Evolutionary conservation across 1,139 yeast species (phyloP), one percentile per base, ranked within the genome.

Genomic region (Groenewaldozyma sp.): DNA sequence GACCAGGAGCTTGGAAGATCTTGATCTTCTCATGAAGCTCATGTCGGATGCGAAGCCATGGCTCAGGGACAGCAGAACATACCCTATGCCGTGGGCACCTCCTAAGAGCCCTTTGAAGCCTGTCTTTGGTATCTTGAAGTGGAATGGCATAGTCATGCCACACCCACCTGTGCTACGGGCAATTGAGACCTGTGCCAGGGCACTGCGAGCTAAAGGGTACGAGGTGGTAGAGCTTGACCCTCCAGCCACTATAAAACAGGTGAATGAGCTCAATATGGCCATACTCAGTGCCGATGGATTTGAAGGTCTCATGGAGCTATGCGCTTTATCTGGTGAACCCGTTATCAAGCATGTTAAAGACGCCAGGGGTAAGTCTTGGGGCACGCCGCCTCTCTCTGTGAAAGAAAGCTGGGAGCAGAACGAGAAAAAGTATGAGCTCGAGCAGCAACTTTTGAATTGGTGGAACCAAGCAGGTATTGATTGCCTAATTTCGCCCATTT

Each of bases 101-200:
- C n/a, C n/a, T n/a, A n/a, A n/a, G n/a, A n/a, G n/a, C n/a, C n/a
- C n/a, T n/a, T n/a, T n/a, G n/a, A n/a, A n/a, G n/a, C n/a, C n/a
- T n/a, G n/a, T n/a, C n/a, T n/a, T 38, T 3, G 41, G 35, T 11
- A 26, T 38, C 13, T 34, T 38, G 41, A 16, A 27, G 3, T 17
- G 22, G 13, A 38, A 34, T 19, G 38, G 38, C 3, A n/a, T 35
- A 14, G n/a, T 17, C 9, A 59, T 50, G 32, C 70, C 73, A 2
- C 64, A 62, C 24, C 84, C 81, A 18, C 81, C 81, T 36, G 67
- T 73, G 32, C 39, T 47, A 13, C 59, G 73, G 31, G 73, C 69
- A 1, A 39, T 71, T 36, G 46, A 56, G 13, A 55, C 57, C 28
- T 60, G 64, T 5, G 53, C 48, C 11, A 45, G 49, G 2, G 52